Base-by-base conservation (phyloP, 2,329 filamentous ascomycete genomes). In the Calonectria fujianensis region DNA sequence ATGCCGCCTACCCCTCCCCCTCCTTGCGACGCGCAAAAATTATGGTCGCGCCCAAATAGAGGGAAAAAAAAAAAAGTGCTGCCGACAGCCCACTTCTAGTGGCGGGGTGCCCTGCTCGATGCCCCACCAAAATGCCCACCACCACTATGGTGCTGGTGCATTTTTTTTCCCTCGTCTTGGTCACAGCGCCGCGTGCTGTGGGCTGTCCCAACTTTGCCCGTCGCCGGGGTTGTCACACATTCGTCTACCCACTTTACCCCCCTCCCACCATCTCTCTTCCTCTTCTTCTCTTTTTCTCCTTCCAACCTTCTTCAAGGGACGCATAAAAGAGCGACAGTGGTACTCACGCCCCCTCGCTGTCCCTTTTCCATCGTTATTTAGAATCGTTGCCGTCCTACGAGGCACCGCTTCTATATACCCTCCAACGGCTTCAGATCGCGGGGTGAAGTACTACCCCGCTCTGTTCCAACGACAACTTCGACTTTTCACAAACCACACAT, bases 371-470 rank as follows among this genome's bases (percentile, higher is more conserved):
- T 82, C 81, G 81, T 82, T 79, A 80, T 80, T 82, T 82, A 76
- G 80, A 81, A 80, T 79, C 80, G 78, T 79, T 80, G 78, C 77
- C 76, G 70, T 67, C 73, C 71, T 41, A 74, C 69, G 51, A 80
- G 79, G 79, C 78, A 81, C 77, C 79, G 79, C 78, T 81, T 80
- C 80, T 77, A 75, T 78, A 79, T 78, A 79, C 79, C 68, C 72
- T 76, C 73, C 73, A 74, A 63, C 57, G 74, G 79, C 76, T 77
- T 82, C 78, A 82, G 82, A 84, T 83, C 84, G 84, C 83, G 84
- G 84, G 84, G 84, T 83, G 80, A 84, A 85, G 83, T 82, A 83
- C 81, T 85, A 87, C 86, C 86, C 86, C 86, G 85, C 86, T 87
- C 86, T 86, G 82, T 80, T 82, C 79, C 80, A 82, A 81, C 83